phyloP scores from a whole-genome alignment of 2,329 filamentous ascomycete species.

The Nakataea oryzae region DNA sequence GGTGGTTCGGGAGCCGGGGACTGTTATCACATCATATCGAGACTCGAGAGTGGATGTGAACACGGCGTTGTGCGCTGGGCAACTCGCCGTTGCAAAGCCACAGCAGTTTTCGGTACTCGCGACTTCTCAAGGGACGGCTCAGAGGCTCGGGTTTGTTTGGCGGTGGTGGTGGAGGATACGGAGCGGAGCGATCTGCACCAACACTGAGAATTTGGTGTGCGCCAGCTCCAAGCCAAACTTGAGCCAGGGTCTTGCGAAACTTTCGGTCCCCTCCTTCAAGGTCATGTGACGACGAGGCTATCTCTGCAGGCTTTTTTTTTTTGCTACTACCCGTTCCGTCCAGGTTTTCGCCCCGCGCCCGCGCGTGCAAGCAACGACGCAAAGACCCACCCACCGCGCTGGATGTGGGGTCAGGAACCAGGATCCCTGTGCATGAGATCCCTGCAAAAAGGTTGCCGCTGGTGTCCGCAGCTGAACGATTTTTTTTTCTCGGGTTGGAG shows the following conservation, averaged over 20 bases:
- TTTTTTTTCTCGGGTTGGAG: neutral
- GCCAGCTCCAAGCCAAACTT: neutral
- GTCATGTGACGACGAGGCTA: neutral
- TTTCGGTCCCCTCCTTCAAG: neutral
- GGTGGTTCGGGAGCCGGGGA: neutral
- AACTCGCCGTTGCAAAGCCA: neutral
- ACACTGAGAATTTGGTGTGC: neutral
- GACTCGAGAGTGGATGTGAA: neutral
- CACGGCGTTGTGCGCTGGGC: neutral
- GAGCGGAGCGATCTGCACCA: neutral
- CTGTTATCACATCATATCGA: constrained; percentile 5
- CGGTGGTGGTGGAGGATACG: neutral
- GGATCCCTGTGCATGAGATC: neutral
- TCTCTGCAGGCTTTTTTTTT: neutral
- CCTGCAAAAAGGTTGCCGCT: constrained; percentile 1
- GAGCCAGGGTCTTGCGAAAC: neutral
- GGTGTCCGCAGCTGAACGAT: neutral
- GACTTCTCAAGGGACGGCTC: neutral
- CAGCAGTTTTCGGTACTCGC: neutral
- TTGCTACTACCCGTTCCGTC: constrained; percentile 3
- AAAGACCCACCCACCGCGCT: neutral
- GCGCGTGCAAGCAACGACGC: neutral
- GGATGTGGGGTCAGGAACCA: neutral
- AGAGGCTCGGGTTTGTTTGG: neutral
- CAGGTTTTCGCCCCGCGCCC: neutral